Percentiles rank a stretch among this genome's conserved stretches.
These are phyloP conservation scores for Komagataella populi DNA, from an alignment of 805 yeast genomes.

Conservation along the genomic window DNA sequence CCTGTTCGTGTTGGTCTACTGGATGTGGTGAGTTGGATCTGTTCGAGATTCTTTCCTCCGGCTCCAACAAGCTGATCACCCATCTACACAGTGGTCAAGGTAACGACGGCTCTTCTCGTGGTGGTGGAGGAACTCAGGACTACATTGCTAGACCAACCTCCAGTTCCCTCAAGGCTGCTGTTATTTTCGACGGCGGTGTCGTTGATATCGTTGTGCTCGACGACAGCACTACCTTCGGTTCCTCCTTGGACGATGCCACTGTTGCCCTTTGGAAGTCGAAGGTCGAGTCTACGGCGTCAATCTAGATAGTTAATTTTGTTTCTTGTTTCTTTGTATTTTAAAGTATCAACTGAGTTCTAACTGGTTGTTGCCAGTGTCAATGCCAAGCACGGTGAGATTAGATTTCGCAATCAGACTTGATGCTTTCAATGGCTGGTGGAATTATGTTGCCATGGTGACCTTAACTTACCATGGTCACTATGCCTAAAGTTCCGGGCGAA, in stretches of 20 bases:
- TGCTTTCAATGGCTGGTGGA: background rate
- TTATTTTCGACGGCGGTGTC: constrained; percentile 47
- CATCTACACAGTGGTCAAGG: constrained; percentile 84
- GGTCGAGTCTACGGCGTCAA: background rate
- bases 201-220: constrained; percentile 52
- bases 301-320: background rate
- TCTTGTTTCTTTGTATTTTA: background rate
- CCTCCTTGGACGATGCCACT: constrained; percentile 38
- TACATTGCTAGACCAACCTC: constrained; percentile 78
- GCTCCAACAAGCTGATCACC: constrained; percentile 61
- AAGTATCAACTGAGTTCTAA: background rate
- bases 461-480: background rate
- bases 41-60: constrained; percentile 75
- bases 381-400: background rate
- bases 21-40: constrained; percentile 98
- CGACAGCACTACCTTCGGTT: constrained; percentile 32
- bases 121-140: constrained; percentile 80
- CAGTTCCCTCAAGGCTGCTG: constrained; percentile 81
- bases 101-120: constrained; percentile 26
- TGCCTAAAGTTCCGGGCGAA: background rate
- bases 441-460: background rate
- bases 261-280: constrained; percentile 38
- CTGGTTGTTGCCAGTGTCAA: background rate
- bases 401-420: too few species aligned
- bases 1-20: constrained; percentile 91